These are phyloP conservation scores for Botrytis medusae DNA, from an alignment of 2,329 filamentous ascomycete species.

Conservation along the genomic window DNA sequence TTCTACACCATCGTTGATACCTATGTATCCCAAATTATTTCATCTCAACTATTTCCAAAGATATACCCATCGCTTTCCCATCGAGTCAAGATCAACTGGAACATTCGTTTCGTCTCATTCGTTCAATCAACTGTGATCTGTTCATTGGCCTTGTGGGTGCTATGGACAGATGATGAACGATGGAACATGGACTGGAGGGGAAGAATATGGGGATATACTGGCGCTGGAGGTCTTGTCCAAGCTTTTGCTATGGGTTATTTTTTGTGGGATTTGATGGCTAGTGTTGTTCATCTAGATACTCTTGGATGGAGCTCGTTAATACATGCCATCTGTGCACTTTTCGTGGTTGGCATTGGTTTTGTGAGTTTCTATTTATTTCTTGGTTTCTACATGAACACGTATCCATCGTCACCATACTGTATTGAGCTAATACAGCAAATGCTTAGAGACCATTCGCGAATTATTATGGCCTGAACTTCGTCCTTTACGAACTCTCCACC, in stretches of 20 bases:
- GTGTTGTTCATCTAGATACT: conserved; percentile 62
- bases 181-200: conserved; percentile 62
- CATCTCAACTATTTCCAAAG: conserved; percentile 55
- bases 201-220: conserved; percentile 75
- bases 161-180: conserved; percentile 64
- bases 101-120: conserved; percentile 78
- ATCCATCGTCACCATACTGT: background rate
- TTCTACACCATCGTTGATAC: conserved; percentile 68
- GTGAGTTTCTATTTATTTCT: conserved; percentile 49
- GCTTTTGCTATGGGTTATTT: conserved; percentile 77
- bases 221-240: conserved; percentile 69
- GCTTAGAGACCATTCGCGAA: conserved; percentile 76
- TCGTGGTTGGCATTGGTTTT: conserved; percentile 76
- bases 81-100: conserved; percentile 70
- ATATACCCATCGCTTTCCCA: conserved; percentile 59
- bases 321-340: conserved; percentile 37
- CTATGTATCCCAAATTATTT: conserved; percentile 65
- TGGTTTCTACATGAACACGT: too few relatives aligned
- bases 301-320: conserved; percentile 65
- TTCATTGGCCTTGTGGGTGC: conserved; percentile 67
- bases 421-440: background rate
- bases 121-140: conserved; percentile 72
- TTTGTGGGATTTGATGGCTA: conserved; percentile 73
- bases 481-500: conserved; percentile 81
- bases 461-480: conserved; percentile 75